These are phyloP conservation scores for Wickerhamiella galacta DNA, from an alignment of 805 yeast genomes.

Conservation along the genomic window DNA sequence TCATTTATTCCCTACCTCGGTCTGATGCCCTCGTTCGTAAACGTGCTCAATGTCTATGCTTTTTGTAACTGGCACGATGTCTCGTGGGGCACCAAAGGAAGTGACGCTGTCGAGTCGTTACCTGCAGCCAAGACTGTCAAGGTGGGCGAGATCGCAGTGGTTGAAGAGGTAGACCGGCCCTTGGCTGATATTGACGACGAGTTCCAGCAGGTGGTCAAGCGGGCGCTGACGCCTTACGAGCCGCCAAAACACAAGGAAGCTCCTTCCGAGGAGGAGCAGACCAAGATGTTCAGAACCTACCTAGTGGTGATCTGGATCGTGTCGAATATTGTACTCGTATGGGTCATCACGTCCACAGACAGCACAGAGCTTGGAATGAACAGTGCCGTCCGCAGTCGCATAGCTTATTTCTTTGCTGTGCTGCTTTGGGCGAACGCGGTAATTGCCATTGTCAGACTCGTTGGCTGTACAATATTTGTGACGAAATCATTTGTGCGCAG, in stretches of 20 bases:
- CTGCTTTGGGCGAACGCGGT: conserved; percentile 47
- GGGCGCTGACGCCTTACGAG: conserved; percentile 34
- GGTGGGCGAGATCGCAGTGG: conserved; percentile 36
- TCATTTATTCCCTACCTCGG: conserved; percentile 28
- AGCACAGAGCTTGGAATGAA: conserved; percentile 23
- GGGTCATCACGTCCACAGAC: conserved; percentile 24
- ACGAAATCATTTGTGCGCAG: conserved; percentile 10
- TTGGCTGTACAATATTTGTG: conserved; percentile 38
- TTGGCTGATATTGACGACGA: conserved; percentile 38
- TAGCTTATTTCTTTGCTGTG: conserved; percentile 28
- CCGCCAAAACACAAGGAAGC: conserved; percentile 20
- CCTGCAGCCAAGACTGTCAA: conserved; percentile 35
- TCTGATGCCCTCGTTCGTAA: conserved; percentile 23
- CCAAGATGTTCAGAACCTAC: conserved; percentile 27
- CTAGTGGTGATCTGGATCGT: conserved; percentile 25
- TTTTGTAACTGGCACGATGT: conserved; percentile 58
- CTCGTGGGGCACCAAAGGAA: conserved; percentile 64
- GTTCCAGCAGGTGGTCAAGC: conserved; percentile 30
- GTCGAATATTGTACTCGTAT: conserved; percentile 23
- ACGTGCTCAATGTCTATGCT: conserved; percentile 45
- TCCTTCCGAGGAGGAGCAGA: conserved; percentile 21
- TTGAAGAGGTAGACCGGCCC: conserved; percentile 33
- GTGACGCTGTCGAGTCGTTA: conserved; percentile 34
- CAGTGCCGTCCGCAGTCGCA: conserved; percentile 23
- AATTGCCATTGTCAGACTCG: conserved; percentile 38